phyloP scores from a whole-genome alignment of 1,284 basidiomycete genomes.

The Ceratobasidium sp. region DNA sequence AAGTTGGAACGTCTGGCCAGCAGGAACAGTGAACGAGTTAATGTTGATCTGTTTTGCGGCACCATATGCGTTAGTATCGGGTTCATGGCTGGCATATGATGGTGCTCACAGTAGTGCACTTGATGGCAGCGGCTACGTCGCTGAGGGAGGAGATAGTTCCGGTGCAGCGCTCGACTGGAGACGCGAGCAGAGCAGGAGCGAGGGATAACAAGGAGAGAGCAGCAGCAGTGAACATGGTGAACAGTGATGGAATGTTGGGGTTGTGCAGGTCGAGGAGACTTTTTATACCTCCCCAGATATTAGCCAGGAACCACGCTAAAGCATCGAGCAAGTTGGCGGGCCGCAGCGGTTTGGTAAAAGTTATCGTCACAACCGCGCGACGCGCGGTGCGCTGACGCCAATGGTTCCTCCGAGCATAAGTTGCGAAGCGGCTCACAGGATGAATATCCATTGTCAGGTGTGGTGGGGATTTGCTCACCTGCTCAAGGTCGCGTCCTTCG shows the following conservation, averaged over 20 bases:
- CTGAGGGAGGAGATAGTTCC: constrained; percentile 45
- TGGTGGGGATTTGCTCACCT: not conserved
- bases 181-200: constrained; percentile 7
- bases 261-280: too few relatives aligned
- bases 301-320: not conserved
- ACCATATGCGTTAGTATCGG: not conserved
- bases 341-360: not conserved
- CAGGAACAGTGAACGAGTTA: constrained; percentile 43
- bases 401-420: not conserved
- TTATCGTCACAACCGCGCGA: constrained; percentile 5
- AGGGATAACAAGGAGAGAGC: constrained; percentile 31
- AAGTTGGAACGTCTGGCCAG: constrained; percentile 37
- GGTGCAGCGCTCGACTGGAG: constrained; percentile 44
- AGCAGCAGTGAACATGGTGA: constrained; percentile 14
- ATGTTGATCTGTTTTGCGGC: constrained; percentile 31
- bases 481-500: not conserved
- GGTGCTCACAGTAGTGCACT: constrained; percentile 31
- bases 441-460: not conserved
- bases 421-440: not conserved
- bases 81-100: not conserved
- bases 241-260: not conserved
- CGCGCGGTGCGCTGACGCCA: too few relatives aligned
- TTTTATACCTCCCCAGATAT: not conserved
- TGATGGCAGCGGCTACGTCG: constrained; percentile 44
- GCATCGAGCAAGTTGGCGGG: not conserved